A percentile compares a stretch with the other conserved stretches of the same genome.
Evolutionary conservation across 2,329 filamentous ascomycete species (phyloP).

Genomic region (Arthroderma sp.): DNA sequence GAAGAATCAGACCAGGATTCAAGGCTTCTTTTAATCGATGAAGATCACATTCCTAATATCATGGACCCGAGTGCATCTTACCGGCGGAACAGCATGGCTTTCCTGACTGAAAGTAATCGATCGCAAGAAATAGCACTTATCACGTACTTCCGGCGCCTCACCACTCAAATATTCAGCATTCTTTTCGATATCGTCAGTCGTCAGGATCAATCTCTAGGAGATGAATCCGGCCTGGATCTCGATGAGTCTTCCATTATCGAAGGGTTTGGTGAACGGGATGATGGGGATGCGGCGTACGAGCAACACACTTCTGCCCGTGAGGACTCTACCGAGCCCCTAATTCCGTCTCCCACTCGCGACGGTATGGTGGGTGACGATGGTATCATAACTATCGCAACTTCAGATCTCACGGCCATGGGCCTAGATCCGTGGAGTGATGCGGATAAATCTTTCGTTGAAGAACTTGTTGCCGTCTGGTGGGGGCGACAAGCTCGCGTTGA

Average conservation of each 20-base stretch:
- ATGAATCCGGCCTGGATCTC: constrained; percentile 5
- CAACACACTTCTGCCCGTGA: constrained; percentile 4
- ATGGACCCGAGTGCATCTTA: constrained; percentile 12
- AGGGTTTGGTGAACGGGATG: constrained; percentile 10
- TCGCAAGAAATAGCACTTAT: constrained; percentile 35
- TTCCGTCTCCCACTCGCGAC: constrained; percentile 7
- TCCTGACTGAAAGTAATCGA: constrained; percentile 19
- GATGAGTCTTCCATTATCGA: neutral
- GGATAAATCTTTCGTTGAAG: constrained; percentile 33
- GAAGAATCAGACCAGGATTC: constrained; percentile 40
- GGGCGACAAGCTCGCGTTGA: constrained; percentile 30
- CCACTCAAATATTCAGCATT: constrained; percentile 32
- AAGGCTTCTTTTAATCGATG: constrained; percentile 24
- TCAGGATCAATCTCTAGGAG: constrained; percentile 17
- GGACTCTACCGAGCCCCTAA: constrained; percentile 8
- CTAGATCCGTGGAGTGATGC: constrained; percentile 37
- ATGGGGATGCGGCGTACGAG: constrained; percentile 11
- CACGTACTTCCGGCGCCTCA: constrained; percentile 37
- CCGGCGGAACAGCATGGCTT: constrained; percentile 17
- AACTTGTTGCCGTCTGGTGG: constrained; percentile 35
- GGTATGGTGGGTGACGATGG: constrained; percentile 14
- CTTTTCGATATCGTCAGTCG: constrained; percentile 31
- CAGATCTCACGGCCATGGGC: constrained; percentile 36
- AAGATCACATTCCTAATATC: constrained; percentile 21
- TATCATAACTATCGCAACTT: constrained; percentile 26